A percentile compares a stretch with the other conserved stretches of the same genome.
Conservation (phyloP, 306 rosid genomes). For the Senna siamea region DNA sequence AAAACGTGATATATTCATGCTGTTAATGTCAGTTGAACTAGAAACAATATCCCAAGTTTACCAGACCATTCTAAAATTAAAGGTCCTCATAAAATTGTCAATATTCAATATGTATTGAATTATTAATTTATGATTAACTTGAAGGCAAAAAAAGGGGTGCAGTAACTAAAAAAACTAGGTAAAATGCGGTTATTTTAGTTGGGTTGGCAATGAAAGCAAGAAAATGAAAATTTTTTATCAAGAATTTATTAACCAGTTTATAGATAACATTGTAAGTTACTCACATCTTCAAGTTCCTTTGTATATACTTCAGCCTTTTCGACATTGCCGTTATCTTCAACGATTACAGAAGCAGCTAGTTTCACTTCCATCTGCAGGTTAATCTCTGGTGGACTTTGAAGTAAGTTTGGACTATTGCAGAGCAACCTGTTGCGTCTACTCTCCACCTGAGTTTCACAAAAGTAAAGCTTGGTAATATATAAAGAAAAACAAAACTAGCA, state of each 20-base stretch:
- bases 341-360: slow-evolving; percentile 45
- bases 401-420: slow-evolving; percentile 37
- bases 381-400: slow-evolving; percentile 49
- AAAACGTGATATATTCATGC: background rate
- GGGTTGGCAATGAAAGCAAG: background rate
- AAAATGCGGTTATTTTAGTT: slow-evolving; percentile 20
- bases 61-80: slow-evolving; percentile 1
- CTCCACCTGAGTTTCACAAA: slow-evolving; percentile 48
- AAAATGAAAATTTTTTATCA: slow-evolving; percentile 19
- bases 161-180: background rate
- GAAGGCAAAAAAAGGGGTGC: background rate
- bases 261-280: slow-evolving; percentile 40
- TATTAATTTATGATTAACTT: slow-evolving; percentile 1
- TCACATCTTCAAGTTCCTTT: slow-evolving; percentile 89
- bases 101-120: slow-evolving; percentile 1
- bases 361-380: slow-evolving; percentile 54
- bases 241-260: slow-evolving; percentile 11
- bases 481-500: slow-evolving; percentile 16
- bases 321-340: slow-evolving; percentile 70
- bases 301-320: slow-evolving; percentile 82
- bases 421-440: slow-evolving; percentile 38
- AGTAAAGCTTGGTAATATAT: slow-evolving; percentile 31
- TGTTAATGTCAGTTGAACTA: background rate
- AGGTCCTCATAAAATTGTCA: slow-evolving; percentile 6
- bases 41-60: slow-evolving; percentile 12